phyloP scores from a whole-genome alignment of 176 grass and related monocot genomes.

The Poa annua region DNA sequence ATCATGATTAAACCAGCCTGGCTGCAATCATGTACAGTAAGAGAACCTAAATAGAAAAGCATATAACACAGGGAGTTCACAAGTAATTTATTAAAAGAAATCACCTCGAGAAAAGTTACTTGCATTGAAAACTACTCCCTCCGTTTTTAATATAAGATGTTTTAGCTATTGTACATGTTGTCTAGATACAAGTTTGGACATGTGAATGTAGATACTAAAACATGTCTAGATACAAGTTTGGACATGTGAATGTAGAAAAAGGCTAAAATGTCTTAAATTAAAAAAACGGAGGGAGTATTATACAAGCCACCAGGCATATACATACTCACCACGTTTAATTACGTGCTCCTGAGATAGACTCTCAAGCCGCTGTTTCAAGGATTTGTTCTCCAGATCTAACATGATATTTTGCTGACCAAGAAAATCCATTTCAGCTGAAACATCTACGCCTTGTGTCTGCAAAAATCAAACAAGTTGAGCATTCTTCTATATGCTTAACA shows the following conservation, averaged over 20 bases:
- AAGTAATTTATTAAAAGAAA: not conserved
- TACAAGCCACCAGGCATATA: not conserved
- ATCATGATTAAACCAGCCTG: constrained; percentile 7
- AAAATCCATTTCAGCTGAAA: constrained; percentile 90
- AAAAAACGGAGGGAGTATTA: not conserved
- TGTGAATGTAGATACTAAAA: too few species aligned
- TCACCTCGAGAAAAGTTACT: not conserved
- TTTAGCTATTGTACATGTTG: too few species aligned
- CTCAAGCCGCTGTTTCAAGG: constrained; percentile 85
- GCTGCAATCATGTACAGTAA: not conserved
- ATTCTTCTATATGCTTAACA: not conserved
- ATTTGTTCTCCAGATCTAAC: constrained; percentile 85
- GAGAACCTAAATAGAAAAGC: not conserved
- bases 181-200: too few species aligned
- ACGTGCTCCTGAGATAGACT: constrained; percentile 82
- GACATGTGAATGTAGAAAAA: too few species aligned
- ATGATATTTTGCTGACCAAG: constrained; percentile 88
- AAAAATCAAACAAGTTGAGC: constrained; percentile 16
- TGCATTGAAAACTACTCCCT: not conserved
- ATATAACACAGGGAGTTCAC: not conserved
- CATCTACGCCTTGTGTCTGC: constrained; percentile 70
- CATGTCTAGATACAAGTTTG: too few species aligned
- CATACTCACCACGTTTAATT: constrained; percentile 80
- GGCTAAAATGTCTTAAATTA: too few species aligned
- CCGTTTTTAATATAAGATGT: too few species aligned